Evolutionary conservation across 2,329 filamentous ascomycete species (phyloP), one percentile per base, ranked within the genome.

Genomic region (Ophiostoma angusticollis): DNA sequence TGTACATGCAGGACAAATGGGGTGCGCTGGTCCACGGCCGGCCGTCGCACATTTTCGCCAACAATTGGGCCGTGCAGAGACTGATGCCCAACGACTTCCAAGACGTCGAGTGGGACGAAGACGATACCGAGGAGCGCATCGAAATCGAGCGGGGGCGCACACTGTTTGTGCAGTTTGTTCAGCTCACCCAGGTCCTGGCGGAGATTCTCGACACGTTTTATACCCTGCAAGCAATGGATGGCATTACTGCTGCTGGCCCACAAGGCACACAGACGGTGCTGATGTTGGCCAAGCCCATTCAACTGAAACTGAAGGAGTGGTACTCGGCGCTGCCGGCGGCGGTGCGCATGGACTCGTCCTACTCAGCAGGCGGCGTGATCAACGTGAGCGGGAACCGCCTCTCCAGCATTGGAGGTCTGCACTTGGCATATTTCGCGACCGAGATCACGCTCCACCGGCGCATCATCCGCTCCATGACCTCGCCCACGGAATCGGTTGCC

Each of bases 391-490:
- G 56, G 43, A 65, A 52, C 42, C 64, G 68, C 16, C 60, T 78
- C 11, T 74, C 70, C 16, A 76, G 72, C 52, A 74, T 75, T 37
- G 82, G 82, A 13, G 89, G 86, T 52, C 71, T 95, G 9, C 87
- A 95, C 57, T 72, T 95, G 36, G 85, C 81, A 38, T 95, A 95
- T 60, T 94, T 93, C 53, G 86, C 87, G 2, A 85, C 85, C 3
- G 87, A 95, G 60, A 95, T 95, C 53, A 91, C 84, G 0, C 78
- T 95, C 17, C 87, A 95, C 57, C 77, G 87, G 9, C 82, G 84
- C 50, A 94, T 94, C 52, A 84, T 95, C 43, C 80, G 86, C 37
- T 87, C 85, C 1, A 68, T 95, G 30, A 67, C 68, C 29, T 58
- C 65, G 1, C 58, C 61, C 13, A 50, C 55, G 31, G 53, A 63